Evolutionary conservation across 148 eudicot species (phyloP).

Genomic region (Chenopodium quinoa): DNA sequence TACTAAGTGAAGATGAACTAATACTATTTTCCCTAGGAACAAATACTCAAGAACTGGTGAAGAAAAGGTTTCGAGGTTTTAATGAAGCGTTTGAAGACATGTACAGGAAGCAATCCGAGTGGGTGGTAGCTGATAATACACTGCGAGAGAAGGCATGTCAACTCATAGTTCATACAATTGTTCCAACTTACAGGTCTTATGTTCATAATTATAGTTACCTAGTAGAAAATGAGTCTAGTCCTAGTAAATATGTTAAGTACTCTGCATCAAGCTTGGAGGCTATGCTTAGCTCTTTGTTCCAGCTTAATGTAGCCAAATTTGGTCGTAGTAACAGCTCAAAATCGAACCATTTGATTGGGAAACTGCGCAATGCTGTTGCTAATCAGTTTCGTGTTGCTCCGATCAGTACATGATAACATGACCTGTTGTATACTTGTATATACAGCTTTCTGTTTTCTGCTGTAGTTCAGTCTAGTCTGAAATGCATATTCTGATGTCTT

Average conservation of each 20-base stretch:
- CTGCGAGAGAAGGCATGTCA: constrained; percentile 55
- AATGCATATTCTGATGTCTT: neutral
- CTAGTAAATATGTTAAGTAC: constrained; percentile 45
- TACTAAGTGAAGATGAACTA: constrained; percentile 51
- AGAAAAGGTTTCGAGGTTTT: constrained; percentile 57
- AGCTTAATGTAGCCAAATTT: constrained; percentile 34
- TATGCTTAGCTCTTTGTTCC: constrained; percentile 53
- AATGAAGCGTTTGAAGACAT: constrained; percentile 51
- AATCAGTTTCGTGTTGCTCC: constrained; percentile 52
- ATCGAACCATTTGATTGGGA: constrained; percentile 53
- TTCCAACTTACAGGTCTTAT: constrained; percentile 56
- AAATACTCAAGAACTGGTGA: constrained; percentile 39
- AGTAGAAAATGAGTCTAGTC: constrained; percentile 42
- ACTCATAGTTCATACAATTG: constrained; percentile 46
- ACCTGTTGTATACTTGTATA: neutral
- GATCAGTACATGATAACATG: constrained; percentile 52
- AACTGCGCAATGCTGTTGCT: constrained; percentile 41
- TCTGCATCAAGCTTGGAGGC: constrained; percentile 48
- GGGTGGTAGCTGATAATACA: constrained; percentile 52
- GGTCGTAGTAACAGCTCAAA: constrained; percentile 43
- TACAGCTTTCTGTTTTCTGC: neutral
- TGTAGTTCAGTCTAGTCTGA: neutral
- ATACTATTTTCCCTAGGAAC: constrained; percentile 43
- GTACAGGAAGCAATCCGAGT: constrained; percentile 49
- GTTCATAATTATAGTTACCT: constrained; percentile 38